phyloP scores from a whole-genome alignment of 306 rosid genomes.

The Alnus glutinosa region DNA sequence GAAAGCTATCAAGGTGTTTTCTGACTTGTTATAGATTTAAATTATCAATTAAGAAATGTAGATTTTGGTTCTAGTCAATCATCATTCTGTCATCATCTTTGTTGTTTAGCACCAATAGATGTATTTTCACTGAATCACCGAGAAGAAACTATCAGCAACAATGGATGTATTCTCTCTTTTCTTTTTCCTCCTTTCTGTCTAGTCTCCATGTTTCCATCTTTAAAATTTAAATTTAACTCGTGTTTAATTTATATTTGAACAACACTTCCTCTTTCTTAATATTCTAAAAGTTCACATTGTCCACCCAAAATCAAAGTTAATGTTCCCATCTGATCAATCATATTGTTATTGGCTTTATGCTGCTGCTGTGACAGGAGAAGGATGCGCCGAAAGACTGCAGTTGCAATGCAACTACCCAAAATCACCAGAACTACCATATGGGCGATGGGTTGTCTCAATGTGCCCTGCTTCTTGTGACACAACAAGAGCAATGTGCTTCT shows the following conservation, averaged over 20 bases:
- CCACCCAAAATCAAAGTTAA: neutral
- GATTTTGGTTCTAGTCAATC: neutral
- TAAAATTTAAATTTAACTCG: neutral
- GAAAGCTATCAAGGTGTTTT: neutral
- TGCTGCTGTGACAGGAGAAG: slow-evolving; percentile 66
- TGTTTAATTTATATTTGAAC: neutral
- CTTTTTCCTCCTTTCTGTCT: neutral
- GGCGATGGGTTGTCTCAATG: slow-evolving; percentile 91
- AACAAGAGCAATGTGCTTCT: slow-evolving; percentile 95
- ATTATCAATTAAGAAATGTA: neutral
- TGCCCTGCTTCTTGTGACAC: slow-evolving; percentile 90
- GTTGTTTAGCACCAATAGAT: slow-evolving; percentile 1
- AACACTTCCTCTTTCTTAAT: neutral
- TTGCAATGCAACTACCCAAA: slow-evolving; percentile 69
- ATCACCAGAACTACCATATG: slow-evolving; percentile 60
- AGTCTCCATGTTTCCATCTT: neutral
- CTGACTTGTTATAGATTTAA: neutral
- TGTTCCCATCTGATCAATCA: slow-evolving; percentile 22
- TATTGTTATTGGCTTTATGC: slow-evolving; percentile 15
- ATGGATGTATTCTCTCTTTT: neutral
- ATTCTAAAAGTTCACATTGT: neutral
- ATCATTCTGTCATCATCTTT: neutral
- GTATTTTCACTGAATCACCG: neutral
- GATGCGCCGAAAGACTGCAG: slow-evolving; percentile 63
- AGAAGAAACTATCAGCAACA: neutral